Evolutionary conservation across 2,329 filamentous ascomycete genomes (phyloP).

Genomic region (Alternaria panax): DNA sequence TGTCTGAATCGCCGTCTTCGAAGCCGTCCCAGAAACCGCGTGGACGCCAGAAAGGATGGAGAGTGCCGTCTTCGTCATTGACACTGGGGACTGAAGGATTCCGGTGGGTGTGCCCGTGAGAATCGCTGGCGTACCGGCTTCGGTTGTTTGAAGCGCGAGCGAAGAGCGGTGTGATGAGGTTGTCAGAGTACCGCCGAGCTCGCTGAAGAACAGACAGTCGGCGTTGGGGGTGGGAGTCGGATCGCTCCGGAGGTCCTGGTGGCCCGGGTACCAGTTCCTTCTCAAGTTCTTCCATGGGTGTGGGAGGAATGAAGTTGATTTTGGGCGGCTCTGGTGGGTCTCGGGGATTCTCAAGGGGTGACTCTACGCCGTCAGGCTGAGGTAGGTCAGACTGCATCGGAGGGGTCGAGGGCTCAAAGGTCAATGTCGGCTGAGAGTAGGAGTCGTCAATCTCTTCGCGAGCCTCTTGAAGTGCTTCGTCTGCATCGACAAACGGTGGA

Average conservation of each 20-base stretch:
- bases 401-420: constrained; percentile 47
- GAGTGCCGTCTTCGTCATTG: constrained; percentile 53
- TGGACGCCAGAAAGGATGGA: constrained; percentile 70
- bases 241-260: constrained; percentile 41
- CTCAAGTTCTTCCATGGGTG: constrained; percentile 58
- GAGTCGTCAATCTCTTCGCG: constrained; percentile 12
- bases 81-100: constrained; percentile 39
- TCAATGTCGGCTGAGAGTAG: constrained; percentile 37
- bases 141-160: constrained; percentile 37
- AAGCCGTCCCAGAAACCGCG: constrained; percentile 69
- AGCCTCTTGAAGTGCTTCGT: constrained; percentile 17
- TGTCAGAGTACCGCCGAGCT: constrained; percentile 56
- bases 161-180: constrained; percentile 53
- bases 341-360: constrained; percentile 66
- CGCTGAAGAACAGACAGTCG: constrained; percentile 53
- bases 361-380: constrained; percentile 55
- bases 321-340: constrained; percentile 64
- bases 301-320: constrained; percentile 63
- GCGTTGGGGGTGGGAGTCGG: constrained; percentile 47
- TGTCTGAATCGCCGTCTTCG: constrained; percentile 50
- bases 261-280: constrained; percentile 46
- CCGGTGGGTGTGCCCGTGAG: constrained; percentile 25
- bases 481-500: constrained; percentile 36
- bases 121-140: constrained; percentile 31
- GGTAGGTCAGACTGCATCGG: constrained; percentile 40